Percentiles rank a stretch among this genome's conserved stretches.
phyloP scores from a whole-genome alignment of 129 eudicot species.

The Artemisia tridentata region DNA sequence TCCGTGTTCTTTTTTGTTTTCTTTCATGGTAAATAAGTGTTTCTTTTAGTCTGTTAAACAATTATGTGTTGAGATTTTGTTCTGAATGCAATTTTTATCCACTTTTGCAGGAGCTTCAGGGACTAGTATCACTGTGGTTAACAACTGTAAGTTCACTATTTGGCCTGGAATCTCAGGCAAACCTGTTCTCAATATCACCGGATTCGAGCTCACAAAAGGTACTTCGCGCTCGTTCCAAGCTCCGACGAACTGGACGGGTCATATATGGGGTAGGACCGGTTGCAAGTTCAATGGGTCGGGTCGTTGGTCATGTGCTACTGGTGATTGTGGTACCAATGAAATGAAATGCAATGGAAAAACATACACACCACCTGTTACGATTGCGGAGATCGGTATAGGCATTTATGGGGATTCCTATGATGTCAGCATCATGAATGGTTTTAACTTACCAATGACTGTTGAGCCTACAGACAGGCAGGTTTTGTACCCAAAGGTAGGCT shows the following conservation, averaged over 20 bases:
- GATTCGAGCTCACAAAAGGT: constrained; percentile 50
- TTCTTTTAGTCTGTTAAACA: background rate
- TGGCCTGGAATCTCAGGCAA: constrained; percentile 51
- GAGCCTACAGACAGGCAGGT: constrained; percentile 13
- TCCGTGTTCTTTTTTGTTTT: constrained; percentile 8
- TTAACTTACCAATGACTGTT: constrained; percentile 33
- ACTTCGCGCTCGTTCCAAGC: constrained; percentile 33
- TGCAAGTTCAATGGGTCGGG: constrained; percentile 12
- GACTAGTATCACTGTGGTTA: constrained; percentile 42
- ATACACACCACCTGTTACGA: background rate
- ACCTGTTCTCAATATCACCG: constrained; percentile 40
- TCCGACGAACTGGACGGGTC: constrained; percentile 46
- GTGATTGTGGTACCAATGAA: background rate
- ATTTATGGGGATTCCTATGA: constrained; percentile 1
- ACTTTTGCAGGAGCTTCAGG: constrained; percentile 35
- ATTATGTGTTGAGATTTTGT: background rate
- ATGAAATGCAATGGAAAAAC: background rate
- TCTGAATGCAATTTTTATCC: background rate
- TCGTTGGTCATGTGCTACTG: background rate
- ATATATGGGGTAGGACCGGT: constrained; percentile 26
- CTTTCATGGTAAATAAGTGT: constrained; percentile 1
- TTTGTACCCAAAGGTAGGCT: constrained; percentile 21
- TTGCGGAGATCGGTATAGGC: background rate
- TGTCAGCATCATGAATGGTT: constrained; percentile 35
- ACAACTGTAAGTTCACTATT: constrained; percentile 46